Conservation (phyloP, 148 eudicot genomes). For the Simmondsia chinensis region DNA sequence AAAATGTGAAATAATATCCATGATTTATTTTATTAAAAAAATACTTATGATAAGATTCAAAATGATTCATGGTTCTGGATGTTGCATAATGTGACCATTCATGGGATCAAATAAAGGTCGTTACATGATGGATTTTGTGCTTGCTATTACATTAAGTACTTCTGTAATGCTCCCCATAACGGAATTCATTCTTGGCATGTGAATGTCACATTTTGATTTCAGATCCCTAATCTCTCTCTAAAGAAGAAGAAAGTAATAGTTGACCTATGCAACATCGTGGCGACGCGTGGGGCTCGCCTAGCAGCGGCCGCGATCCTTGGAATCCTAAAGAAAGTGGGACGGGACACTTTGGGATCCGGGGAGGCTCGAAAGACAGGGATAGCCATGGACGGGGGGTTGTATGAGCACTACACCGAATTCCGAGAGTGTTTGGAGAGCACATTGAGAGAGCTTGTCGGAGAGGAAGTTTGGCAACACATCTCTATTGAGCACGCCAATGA, state of each 20-base stretch:
- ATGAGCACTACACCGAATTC: constrained; percentile 63
- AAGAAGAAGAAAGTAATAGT: constrained; percentile 52
- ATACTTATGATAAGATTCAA: too few species aligned
- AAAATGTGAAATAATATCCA: too few species aligned
- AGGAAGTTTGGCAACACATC: constrained; percentile 25
- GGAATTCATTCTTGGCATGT: too few species aligned
- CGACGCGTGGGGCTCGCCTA: constrained; percentile 71
- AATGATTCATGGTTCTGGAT: too few species aligned
- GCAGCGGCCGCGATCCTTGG: constrained; percentile 64
- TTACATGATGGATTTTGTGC: too few species aligned
- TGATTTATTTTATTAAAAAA: too few species aligned
- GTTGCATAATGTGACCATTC: too few species aligned
- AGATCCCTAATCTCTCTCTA: constrained; percentile 50
- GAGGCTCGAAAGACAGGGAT: constrained; percentile 31
- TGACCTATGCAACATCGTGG: constrained; percentile 47
- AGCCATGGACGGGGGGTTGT: constrained; percentile 76
- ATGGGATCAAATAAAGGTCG: too few species aligned
- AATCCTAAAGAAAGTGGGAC: constrained; percentile 54
- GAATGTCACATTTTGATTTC: constrained; percentile 2
- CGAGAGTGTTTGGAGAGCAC: constrained; percentile 47
- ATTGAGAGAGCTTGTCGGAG: constrained; percentile 46
- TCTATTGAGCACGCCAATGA: constrained; percentile 49
- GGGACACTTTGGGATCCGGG: constrained; percentile 29
- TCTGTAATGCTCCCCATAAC: too few species aligned
- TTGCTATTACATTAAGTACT: too few species aligned